A percentile compares a stretch with the other conserved stretches of the same genome.
Conservation (phyloP, 495 filamentous ascomycete genomes). For the Neurospora cerealis region DNA sequence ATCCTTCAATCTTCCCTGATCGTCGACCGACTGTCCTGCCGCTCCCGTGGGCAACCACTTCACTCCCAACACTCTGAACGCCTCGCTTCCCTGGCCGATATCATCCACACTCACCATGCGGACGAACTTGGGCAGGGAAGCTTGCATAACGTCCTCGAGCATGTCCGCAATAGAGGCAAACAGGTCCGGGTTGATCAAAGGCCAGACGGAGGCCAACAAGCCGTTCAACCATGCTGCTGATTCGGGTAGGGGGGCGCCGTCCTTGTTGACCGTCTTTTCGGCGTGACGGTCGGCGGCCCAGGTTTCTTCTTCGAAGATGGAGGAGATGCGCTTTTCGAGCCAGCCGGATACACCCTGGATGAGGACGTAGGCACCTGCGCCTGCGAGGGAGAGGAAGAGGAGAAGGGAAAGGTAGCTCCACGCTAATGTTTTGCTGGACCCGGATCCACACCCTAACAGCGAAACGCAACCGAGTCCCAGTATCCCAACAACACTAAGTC, state of each 20-base stretch:
- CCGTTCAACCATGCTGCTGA: constrained; percentile 59
- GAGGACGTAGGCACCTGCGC: constrained; percentile 19
- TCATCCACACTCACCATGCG: constrained; percentile 62
- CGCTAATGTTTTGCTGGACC: background rate
- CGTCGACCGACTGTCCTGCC: constrained; percentile 45
- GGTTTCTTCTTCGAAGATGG: constrained; percentile 50
- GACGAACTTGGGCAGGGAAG: constrained; percentile 50
- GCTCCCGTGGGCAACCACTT: constrained; percentile 58
- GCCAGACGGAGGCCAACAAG: constrained; percentile 53
- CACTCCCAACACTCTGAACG: constrained; percentile 52
- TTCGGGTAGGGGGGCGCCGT: constrained; percentile 41
- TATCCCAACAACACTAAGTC: background rate
- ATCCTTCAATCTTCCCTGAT: constrained; percentile 38
- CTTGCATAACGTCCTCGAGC: constrained; percentile 66
- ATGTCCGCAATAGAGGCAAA: constrained; percentile 54
- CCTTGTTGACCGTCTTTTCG: constrained; percentile 27
- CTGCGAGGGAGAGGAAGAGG: constrained; percentile 14
- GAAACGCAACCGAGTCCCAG: background rate
- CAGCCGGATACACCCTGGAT: constrained; percentile 41
- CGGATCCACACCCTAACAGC: background rate
- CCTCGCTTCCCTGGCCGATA: constrained; percentile 58
- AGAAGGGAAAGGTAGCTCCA: constrained; percentile 2
- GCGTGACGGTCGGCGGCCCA: constrained; percentile 48
- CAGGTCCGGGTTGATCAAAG: constrained; percentile 59
- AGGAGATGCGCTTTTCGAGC: constrained; percentile 40